Evolutionary conservation across 345 rosid species (phyloP), one percentile per base, ranked within the genome.

Genomic region (Eucalyptus cloeziana): DNA sequence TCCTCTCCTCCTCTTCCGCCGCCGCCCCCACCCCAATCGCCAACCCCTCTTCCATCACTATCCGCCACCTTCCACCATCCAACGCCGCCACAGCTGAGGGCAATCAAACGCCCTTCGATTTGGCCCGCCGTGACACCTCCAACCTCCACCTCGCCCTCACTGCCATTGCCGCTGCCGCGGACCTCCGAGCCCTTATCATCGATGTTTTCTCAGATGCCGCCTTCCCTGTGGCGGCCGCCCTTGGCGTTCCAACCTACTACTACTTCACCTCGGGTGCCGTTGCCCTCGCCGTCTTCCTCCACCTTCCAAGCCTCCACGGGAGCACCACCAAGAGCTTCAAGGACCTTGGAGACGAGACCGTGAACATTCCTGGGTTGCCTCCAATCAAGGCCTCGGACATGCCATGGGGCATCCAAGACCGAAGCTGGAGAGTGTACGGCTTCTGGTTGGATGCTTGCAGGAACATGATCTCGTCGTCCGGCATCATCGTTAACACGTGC

Each of bases 181-280:
- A 71, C 31, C 21, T 92, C 25, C 85, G 67, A 24, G 93, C 93
- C 50, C 33, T 94, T 13, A 37, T 92, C 33, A 71, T 90, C 27
- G 94, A 92, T 71, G 87, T 90, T 85, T 92, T 92, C 54, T 88
- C 90, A 87, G n/a, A 56, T 13, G 51, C 87, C 4, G 89, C 92
- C 7, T 62, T 92, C 8, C 33, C 86, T 33, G 89, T 93, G 24
- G 87, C 91, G 10, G 71, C 89, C 1, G 43, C 33, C 15, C 92
- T 92, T 27, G 47, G 81, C 17, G 86, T 91, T 31, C 94, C 92
- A 0, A 56, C 91, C 11, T 93, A 92, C 89, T 91, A 79, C 69
- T 93, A 87, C 92, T 86, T 22, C 90, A 90, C 92, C 27, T 17
- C 91, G 1, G 83, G 86, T 15, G 92, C 88, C 1, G 87, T 64